These are phyloP conservation scores for Blastobotrys raffinosifermentans DNA, from an alignment of 1,139 yeast species.

Conservation along the genomic window DNA sequence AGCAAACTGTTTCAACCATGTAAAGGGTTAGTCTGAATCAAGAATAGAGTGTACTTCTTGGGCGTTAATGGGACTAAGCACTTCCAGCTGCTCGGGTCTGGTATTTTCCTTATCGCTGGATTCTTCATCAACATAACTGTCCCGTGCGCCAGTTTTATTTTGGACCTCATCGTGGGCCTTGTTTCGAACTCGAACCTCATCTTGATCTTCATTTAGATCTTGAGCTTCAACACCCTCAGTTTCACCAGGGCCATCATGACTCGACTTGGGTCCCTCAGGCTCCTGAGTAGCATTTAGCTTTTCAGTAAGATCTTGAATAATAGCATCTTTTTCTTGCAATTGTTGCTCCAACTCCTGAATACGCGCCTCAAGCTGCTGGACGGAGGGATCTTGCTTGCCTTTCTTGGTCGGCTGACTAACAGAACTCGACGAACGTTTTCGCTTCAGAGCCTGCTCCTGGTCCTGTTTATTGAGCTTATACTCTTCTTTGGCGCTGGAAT, in stretches of 20 bases:
- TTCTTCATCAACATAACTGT: not conserved
- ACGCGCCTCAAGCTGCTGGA: constrained; percentile 10
- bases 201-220: constrained; percentile 7
- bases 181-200: constrained; percentile 6
- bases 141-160: not conserved
- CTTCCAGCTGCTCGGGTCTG: constrained; percentile 9
- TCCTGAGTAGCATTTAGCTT: constrained; percentile 2
- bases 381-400: constrained; percentile 5
- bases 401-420: no score
- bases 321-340: constrained; percentile 11
- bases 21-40: no score
- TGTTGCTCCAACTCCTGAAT: constrained; percentile 12
- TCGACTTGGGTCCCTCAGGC: constrained; percentile 4
- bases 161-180: constrained; percentile 1
- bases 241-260: constrained; percentile 1
- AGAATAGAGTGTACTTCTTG: constrained; percentile 11
- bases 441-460: constrained; percentile 9
- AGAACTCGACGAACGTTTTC: constrained; percentile 6
- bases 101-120: constrained; percentile 1
- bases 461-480: constrained; percentile 15
- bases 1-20: no score
- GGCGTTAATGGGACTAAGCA: constrained; percentile 13
- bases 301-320: constrained; percentile 8
- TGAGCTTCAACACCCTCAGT: constrained; percentile 7
- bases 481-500: constrained; percentile 21